Percentiles rank a stretch among this genome's conserved stretches.
Conservation (phyloP, 2,329 filamentous ascomycete species). For the Stagonosporopsis chrysanthemi region DNA sequence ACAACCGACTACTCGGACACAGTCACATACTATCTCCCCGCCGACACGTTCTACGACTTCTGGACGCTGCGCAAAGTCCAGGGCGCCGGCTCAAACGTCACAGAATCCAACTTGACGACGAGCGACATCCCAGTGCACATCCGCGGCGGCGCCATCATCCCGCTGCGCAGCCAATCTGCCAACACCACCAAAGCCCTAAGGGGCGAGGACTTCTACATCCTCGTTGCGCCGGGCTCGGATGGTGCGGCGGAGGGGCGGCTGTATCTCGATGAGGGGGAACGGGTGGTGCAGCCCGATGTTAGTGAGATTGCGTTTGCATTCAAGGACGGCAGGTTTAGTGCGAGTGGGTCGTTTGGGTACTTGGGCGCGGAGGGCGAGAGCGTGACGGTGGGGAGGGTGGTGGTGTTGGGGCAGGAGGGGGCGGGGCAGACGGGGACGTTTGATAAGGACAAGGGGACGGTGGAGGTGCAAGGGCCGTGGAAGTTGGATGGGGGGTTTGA, state of each 20-base stretch:
- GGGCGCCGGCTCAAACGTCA: conserved; percentile 56
- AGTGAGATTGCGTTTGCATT: conserved; percentile 69
- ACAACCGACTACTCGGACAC: conserved; percentile 60
- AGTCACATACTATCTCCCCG: conserved; percentile 64
- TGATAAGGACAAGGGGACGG: conserved; percentile 20
- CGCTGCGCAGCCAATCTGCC: conserved; percentile 62
- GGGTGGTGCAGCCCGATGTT: conserved; percentile 65
- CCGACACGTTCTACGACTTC: conserved; percentile 68
- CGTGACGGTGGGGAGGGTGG: conserved; percentile 35
- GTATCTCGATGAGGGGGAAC: conserved; percentile 81
- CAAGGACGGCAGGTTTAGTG: conserved; percentile 58
- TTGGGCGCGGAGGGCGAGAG: conserved; percentile 25
- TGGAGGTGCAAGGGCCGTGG: conserved; percentile 41
- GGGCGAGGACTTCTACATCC: conserved; percentile 71
- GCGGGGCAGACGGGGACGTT: conserved; percentile 25
- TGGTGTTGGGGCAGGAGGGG: conserved; percentile 38
- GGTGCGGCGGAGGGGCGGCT: conserved; percentile 71
- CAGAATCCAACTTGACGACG: conserved; percentile 55
- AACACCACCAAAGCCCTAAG: conserved; percentile 71
- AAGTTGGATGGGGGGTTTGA: conserved; percentile 32
- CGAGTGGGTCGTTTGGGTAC: conserved; percentile 64
- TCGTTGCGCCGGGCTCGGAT: conserved; percentile 70
- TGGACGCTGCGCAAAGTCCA: conserved; percentile 59
- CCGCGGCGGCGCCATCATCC: conserved; percentile 70
- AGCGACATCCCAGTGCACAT: conserved; percentile 72